These are phyloP conservation scores for Rugonectria rugulosa DNA, from an alignment of 2,329 filamentous ascomycete genomes.

Conservation along the genomic window DNA sequence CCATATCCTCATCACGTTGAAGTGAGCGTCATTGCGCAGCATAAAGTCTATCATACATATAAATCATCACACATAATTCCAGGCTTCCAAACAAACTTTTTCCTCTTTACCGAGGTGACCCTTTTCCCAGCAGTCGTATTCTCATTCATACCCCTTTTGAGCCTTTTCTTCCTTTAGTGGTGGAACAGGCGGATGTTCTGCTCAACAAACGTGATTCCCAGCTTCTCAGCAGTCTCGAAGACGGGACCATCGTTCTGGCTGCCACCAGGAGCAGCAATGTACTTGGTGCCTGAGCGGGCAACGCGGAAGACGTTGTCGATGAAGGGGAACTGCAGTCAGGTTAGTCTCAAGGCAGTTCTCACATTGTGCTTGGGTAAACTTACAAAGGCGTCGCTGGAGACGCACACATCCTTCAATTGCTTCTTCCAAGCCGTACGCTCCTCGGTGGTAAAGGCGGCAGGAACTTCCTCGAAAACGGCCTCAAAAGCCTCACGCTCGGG, in stretches of 20 bases:
- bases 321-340: conserved; percentile 80
- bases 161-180: conserved; percentile 64
- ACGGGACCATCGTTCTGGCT: conserved; percentile 86
- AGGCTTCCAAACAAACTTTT: conserved; percentile 6
- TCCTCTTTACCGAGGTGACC: not conserved
- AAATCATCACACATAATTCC: conserved; percentile 27
- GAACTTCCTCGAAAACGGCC: conserved; percentile 88
- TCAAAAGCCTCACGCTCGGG: conserved; percentile 89
- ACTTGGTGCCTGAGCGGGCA: conserved; percentile 88
- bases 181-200: conserved; percentile 95
- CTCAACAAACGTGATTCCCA: conserved; percentile 82
- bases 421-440: conserved; percentile 88
- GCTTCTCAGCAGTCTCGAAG: conserved; percentile 80
- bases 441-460: conserved; percentile 78
- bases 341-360: conserved; percentile 32
- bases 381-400: conserved; percentile 96
- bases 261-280: conserved; percentile 91
- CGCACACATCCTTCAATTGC: conserved; percentile 81
- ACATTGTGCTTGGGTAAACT: conserved; percentile 47
- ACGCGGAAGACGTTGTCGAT: conserved; percentile 97
- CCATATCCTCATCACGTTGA: conserved; percentile 36
- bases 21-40: conserved; percentile 27
- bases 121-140: not conserved
- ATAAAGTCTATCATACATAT: conserved; percentile 37
- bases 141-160: not conserved